phyloP scores from a whole-genome alignment of 1,284 basidiomycete genomes.

The Melampsora americana region DNA sequence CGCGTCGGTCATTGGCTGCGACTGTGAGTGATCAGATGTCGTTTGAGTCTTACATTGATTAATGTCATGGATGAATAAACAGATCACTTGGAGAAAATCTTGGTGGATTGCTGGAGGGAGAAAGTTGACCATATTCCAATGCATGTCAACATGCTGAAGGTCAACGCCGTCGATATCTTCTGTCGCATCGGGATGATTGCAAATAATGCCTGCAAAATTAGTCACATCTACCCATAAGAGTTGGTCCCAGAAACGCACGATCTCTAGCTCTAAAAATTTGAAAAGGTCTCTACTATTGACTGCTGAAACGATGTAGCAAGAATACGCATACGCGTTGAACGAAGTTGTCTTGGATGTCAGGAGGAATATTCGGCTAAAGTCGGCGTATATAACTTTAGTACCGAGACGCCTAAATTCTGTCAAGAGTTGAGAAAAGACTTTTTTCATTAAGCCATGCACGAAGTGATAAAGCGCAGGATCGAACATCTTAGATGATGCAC shows the following conservation, averaged over 20 bases:
- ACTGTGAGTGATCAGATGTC: conserved; percentile 59
- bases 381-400: conserved; percentile 89
- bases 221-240: conserved; percentile 93
- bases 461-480: conserved; percentile 92
- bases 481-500: conserved; percentile 77
- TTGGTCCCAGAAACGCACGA: conserved; percentile 90
- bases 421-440: conserved; percentile 92
- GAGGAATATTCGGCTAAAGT: conserved; percentile 83
- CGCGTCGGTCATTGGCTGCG: conserved; percentile 64
- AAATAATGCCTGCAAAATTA: conserved; percentile 86
- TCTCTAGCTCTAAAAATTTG: conserved; percentile 82
- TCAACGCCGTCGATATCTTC: conserved; percentile 5
- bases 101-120: conserved; percentile 77
- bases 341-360: conserved; percentile 89
- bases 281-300: conserved; percentile 93
- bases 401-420: conserved; percentile 96
- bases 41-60: conserved; percentile 65
- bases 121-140: conserved; percentile 92
- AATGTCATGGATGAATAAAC: conserved; percentile 80
- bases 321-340: conserved; percentile 90
- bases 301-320: conserved; percentile 84
- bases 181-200: conserved; percentile 62
- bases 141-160: conserved; percentile 67
- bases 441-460: conserved; percentile 91
- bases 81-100: conserved; percentile 72